These are phyloP conservation scores for Exophiala oligosperma DNA, from an alignment of 2,329 filamentous ascomycete genomes.

Conservation along the genomic window DNA sequence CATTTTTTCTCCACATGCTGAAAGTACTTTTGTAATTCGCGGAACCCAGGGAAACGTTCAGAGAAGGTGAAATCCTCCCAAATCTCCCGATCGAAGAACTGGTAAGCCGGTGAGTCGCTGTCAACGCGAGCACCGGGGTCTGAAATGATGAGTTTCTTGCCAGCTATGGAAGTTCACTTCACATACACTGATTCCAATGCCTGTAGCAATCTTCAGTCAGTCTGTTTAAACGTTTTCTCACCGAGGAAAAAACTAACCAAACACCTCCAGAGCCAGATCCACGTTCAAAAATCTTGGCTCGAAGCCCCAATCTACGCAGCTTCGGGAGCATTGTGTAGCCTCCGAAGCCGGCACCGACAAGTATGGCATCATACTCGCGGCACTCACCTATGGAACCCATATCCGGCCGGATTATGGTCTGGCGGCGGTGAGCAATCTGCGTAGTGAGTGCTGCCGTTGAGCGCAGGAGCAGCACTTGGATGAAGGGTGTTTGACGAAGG, in stretches of 20 bases:
- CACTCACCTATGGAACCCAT: slow-evolving; percentile 13
- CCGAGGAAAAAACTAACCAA: slow-evolving; percentile 40
- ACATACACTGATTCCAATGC: slow-evolving; percentile 53
- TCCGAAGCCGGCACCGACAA: slow-evolving; percentile 18
- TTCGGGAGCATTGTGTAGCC: slow-evolving; percentile 30
- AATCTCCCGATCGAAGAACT: slow-evolving; percentile 52
- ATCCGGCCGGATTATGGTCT: neutral
- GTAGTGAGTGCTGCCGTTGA: neutral
- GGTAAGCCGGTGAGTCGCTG: slow-evolving; percentile 53
- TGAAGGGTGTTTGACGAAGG: neutral
- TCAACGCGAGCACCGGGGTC: slow-evolving; percentile 55
- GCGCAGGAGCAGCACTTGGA: neutral
- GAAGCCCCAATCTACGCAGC: slow-evolving; percentile 34
- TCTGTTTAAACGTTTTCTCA: neutral
- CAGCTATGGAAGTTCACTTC: neutral
- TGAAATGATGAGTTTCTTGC: slow-evolving; percentile 1
- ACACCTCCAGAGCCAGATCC: slow-evolving; percentile 34
- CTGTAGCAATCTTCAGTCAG: slow-evolving; percentile 6
- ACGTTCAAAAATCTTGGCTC: slow-evolving; percentile 37
- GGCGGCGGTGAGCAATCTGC: slow-evolving; percentile 1
- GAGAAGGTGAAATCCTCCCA: slow-evolving; percentile 49
- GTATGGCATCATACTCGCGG: slow-evolving; percentile 16
- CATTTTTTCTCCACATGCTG: slow-evolving; percentile 46
- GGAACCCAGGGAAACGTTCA: slow-evolving; percentile 40
- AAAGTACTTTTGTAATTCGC: slow-evolving; percentile 47